Percentiles rank a stretch among this genome's conserved stretches.
These are phyloP conservation scores for Eremochloa ophiuroides DNA, from an alignment of 176 grass and related monocot genomes.

Conservation along the genomic window DNA sequence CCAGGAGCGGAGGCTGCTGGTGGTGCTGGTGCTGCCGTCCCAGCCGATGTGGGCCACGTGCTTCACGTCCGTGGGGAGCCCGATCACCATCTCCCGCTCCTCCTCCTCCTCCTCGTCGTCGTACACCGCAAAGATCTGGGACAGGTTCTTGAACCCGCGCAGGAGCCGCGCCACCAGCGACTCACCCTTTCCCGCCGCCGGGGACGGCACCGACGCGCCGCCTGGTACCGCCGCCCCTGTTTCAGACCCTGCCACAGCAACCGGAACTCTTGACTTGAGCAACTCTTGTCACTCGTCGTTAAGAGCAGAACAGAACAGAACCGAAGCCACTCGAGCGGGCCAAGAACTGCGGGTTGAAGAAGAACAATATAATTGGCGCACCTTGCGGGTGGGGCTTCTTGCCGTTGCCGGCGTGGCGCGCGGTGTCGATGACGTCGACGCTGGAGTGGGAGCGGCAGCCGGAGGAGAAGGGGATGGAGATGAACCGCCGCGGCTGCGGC, in stretches of 20 bases:
- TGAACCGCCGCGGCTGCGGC: constrained; percentile 44
- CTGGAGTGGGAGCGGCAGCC: constrained; percentile 66
- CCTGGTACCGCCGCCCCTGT: not conserved
- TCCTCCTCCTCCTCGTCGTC: constrained; percentile 51
- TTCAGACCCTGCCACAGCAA: not conserved
- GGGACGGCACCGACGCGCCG: not conserved
- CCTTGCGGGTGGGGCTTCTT: constrained; percentile 38
- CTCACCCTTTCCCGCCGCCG: constrained; percentile 11
- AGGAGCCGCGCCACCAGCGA: constrained; percentile 62
- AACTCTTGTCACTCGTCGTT: not conserved
- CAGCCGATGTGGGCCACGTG: constrained; percentile 85
- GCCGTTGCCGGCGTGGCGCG: constrained; percentile 10
- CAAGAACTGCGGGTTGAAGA: not conserved
- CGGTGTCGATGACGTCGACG: constrained; percentile 50
- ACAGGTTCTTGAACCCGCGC: constrained; percentile 66
- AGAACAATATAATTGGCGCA: too few relatives aligned
- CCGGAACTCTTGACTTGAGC: not conserved
- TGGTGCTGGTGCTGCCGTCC: constrained; percentile 70
- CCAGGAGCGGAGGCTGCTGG: constrained; percentile 46
- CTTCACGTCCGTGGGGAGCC: constrained; percentile 78
- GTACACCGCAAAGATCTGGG: constrained; percentile 66
- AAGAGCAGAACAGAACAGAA: not conserved
- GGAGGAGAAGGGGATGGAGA: constrained; percentile 77
- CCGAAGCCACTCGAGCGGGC: not conserved
- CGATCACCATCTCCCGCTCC: constrained; percentile 79